Evolutionary conservation across 805 yeast genomes (phyloP).

Genomic region (Lachancea nothofagi): DNA sequence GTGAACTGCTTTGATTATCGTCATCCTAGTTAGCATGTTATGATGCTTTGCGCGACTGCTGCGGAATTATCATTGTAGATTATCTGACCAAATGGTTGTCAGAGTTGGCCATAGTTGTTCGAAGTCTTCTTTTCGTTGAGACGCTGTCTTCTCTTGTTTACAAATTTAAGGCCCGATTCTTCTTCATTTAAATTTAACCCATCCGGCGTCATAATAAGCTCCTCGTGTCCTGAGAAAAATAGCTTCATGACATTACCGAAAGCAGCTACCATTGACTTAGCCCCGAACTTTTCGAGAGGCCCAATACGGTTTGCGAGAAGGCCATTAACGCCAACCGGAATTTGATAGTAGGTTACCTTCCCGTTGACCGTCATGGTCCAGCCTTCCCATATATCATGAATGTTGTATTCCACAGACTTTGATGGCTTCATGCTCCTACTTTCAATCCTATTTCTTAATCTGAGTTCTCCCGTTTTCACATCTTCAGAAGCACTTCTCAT

Average conservation of each 20-base stretch:
- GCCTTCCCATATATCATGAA: conserved; percentile 65
- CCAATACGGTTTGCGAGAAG: conserved; percentile 52
- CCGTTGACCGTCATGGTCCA: conserved; percentile 74
- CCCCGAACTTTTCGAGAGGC: conserved; percentile 66
- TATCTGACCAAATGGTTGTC: no score
- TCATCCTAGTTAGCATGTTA: no score
- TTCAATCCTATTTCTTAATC: conserved; percentile 11
- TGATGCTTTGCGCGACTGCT: no score
- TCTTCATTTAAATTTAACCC: conserved; percentile 38
- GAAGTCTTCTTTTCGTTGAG: conserved; percentile 17
- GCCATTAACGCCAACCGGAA: conserved; percentile 45
- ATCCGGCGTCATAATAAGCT: conserved; percentile 55
- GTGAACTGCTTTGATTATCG: no score
- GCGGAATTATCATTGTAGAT: no score
- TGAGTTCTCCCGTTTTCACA: conserved; percentile 16
- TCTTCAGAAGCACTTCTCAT: conserved; percentile 19
- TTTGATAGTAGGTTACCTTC: conserved; percentile 49
- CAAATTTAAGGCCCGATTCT: conserved; percentile 46
- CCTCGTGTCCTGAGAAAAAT: conserved; percentile 70
- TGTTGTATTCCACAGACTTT: conserved; percentile 27
- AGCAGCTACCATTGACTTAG: conserved; percentile 66
- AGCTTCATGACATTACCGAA: conserved; percentile 71
- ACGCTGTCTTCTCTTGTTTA: conserved; percentile 44
- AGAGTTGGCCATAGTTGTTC: conserved; percentile 10
- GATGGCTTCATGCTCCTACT: conserved; percentile 8